Evolutionary conservation across 2,329 filamentous ascomycete genomes (phyloP), one percentile per base, ranked within the genome.

Genomic region (Fusarium pseudograminearum): DNA sequence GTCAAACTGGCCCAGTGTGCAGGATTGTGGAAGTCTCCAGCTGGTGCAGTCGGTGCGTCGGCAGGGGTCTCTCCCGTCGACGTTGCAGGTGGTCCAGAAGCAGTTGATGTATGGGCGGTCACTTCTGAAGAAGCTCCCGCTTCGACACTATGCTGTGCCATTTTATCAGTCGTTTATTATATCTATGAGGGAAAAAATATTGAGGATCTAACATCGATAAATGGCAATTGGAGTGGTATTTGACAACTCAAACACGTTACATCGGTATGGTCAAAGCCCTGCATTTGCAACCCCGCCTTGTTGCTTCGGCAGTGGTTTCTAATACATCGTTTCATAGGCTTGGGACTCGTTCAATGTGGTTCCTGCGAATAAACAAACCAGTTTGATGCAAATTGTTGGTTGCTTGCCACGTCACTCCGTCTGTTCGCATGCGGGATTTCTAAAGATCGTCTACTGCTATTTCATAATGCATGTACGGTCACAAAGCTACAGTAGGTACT

Each of bases 1-100:
- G 61, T 69, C 34, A 68, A 26, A 3, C 3, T 42, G 1, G 40
- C 59, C 65, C 65, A 68, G 9, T 68, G 53, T 5, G 34, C 33
- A n/a, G 65, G 20, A 15, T 38, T 16, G n/a, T 67, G 58, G 4
- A 67, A 67, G n/a, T 38, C 53, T 5, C 47, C 60, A 7, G 20
- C 31, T 4, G 26, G 11, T 3, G 33, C 31, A 7, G 31, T 28
- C 12, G 41, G 24, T 18, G 22, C 24, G n/a, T 50, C 44, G 18
- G 36, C 10, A 34, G 46, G 15, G 33, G 5, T 7, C 5, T n/a
- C 55, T 9, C n/a, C 42, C 1, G 38, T 14, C 3, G 50, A 8
- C 1, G 36, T 11, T n/a, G 7, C 34, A 16, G 22, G 14, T 20
- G 34, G 26, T 5, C 33, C 56, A 1, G 28, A 7, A 5, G 34